Percentiles rank a stretch among this genome's conserved stretches.
phyloP scores from a whole-genome alignment of 2,329 filamentous ascomycete genomes.

The Alternaria arbusti region DNA sequence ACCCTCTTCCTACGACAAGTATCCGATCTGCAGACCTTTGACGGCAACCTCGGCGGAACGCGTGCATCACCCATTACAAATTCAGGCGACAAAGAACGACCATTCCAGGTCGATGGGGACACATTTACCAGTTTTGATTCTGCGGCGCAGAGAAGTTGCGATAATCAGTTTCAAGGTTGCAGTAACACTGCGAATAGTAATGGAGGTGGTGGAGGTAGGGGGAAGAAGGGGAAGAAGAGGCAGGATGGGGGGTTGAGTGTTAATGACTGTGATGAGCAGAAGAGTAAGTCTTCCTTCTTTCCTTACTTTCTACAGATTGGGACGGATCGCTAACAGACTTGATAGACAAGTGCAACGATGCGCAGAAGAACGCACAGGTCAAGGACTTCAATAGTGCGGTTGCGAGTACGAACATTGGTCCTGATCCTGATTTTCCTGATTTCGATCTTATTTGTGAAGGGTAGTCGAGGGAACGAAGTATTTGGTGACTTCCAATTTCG shows the following conservation, averaged over 20 bases:
- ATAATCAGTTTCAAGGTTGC: constrained; percentile 68
- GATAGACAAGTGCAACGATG: constrained; percentile 35
- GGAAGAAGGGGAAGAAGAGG: constrained; percentile 5
- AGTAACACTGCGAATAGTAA: constrained; percentile 49
- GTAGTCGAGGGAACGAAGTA: not conserved
- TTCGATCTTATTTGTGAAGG: constrained; percentile 47
- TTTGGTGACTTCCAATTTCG: not conserved
- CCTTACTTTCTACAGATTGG: not conserved
- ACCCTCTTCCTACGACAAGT: constrained; percentile 44
- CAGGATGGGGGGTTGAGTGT: constrained; percentile 24
- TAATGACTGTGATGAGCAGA: constrained; percentile 29
- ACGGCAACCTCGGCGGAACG: constrained; percentile 58
- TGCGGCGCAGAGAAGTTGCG: constrained; percentile 67
- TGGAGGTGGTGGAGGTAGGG: not conserved
- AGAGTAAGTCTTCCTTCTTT: constrained; percentile 17
- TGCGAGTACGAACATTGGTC: constrained; percentile 43
- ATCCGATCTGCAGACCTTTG: constrained; percentile 47
- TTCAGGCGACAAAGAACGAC: constrained; percentile 57
- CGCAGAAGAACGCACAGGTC: constrained; percentile 35
- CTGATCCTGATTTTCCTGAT: constrained; percentile 46
- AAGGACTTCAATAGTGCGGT: constrained; percentile 35
- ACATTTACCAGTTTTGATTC: constrained; percentile 62
- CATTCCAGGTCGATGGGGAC: constrained; percentile 40
- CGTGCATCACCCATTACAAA: constrained; percentile 58
- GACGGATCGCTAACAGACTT: not conserved